phyloP scores from a whole-genome alignment of 2,329 filamentous ascomycete species.

The Escovopsis sp. region DNA sequence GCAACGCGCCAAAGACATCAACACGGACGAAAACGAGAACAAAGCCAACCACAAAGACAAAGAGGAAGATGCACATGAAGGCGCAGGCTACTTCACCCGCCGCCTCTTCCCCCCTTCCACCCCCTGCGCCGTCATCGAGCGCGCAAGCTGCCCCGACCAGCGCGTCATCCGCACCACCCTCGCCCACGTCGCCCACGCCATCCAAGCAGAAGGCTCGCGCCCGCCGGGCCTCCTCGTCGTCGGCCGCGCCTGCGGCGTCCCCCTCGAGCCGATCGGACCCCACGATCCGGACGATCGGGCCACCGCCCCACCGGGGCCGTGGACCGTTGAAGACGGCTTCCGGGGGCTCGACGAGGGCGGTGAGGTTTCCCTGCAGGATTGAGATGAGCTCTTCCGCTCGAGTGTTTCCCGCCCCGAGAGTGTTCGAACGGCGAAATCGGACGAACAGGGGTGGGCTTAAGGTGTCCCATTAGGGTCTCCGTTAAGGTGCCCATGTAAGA shows the following conservation, averaged over 20 bases:
- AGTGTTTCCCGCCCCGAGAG: too few species aligned
- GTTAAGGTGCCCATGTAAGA: too few species aligned
- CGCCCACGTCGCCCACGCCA: constrained; percentile 59
- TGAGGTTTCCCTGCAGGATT: too few species aligned
- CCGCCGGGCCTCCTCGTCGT: constrained; percentile 82
- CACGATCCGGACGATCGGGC: constrained; percentile 45
- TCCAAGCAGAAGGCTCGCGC: constrained; percentile 77
- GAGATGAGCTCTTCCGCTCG: too few species aligned
- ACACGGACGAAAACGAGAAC: not conserved
- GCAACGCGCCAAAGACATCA: too few species aligned
- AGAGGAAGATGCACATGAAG: constrained; percentile 1
- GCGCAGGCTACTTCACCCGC: not conserved
- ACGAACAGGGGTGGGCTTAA: too few species aligned
- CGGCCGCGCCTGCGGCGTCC: constrained; percentile 65
- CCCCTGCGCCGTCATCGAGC: constrained; percentile 83
- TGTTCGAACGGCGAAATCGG: too few species aligned
- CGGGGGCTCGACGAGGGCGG: constrained; percentile 46
- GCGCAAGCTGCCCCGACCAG: constrained; percentile 88
- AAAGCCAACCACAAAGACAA: constrained; percentile 1
- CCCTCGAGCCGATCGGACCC: constrained; percentile 41
- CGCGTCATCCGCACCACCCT: constrained; percentile 81
- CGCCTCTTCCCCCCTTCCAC: constrained; percentile 58
- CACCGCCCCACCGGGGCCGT: constrained; percentile 38
- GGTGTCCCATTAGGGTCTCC: too few species aligned
- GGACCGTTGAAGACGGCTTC: constrained; percentile 82